These are phyloP conservation scores for Pseudozyma tsukubaensis DNA, from an alignment of 1,284 basidiomycete species.

Conservation along the genomic window DNA sequence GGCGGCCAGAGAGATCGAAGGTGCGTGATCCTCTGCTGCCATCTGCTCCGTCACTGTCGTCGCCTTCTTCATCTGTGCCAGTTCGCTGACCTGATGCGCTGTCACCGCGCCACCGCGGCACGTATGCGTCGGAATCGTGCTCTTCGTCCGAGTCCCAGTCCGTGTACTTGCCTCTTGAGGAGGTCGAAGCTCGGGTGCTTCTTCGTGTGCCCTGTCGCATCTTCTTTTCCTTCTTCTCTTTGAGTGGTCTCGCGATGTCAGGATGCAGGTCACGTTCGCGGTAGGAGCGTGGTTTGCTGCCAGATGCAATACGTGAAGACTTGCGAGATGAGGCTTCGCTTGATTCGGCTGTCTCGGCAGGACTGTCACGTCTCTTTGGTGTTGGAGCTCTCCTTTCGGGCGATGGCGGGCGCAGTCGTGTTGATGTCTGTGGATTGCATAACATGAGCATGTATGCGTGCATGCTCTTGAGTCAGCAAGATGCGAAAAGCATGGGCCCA, in stretches of 20 bases:
- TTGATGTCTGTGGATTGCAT: constrained; percentile 16
- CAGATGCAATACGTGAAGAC: constrained; percentile 43
- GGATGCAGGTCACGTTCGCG: constrained; percentile 35
- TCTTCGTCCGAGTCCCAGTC: constrained; percentile 51
- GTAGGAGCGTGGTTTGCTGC: constrained; percentile 31
- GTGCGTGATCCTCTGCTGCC: constrained; percentile 33
- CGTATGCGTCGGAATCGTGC: constrained; percentile 41
- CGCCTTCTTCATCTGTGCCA: constrained; percentile 9
- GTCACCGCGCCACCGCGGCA: constrained; percentile 37
- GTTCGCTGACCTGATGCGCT: constrained; percentile 11
- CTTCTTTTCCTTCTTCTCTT: constrained; percentile 31
- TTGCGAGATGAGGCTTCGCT: constrained; percentile 34
- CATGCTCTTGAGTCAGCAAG: too few relatives aligned
- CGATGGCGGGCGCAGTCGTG: constrained; percentile 30
- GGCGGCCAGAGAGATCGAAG: constrained; percentile 38
- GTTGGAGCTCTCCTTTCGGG: constrained; percentile 31
- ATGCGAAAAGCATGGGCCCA: too few relatives aligned
- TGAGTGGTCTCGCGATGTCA: constrained; percentile 18
- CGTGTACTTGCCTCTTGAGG: constrained; percentile 31
- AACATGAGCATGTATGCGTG: too few relatives aligned
- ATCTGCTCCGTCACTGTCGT: constrained; percentile 27
- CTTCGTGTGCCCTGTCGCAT: constrained; percentile 36
- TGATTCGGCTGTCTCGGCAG: constrained; percentile 8
- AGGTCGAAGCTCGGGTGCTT: constrained; percentile 36
- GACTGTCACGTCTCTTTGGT: constrained; percentile 19